These are phyloP conservation scores for Cylindrotheca closterium DNA, from an alignment of 108 stramenopile genomes.

Conservation along the genomic window DNA sequence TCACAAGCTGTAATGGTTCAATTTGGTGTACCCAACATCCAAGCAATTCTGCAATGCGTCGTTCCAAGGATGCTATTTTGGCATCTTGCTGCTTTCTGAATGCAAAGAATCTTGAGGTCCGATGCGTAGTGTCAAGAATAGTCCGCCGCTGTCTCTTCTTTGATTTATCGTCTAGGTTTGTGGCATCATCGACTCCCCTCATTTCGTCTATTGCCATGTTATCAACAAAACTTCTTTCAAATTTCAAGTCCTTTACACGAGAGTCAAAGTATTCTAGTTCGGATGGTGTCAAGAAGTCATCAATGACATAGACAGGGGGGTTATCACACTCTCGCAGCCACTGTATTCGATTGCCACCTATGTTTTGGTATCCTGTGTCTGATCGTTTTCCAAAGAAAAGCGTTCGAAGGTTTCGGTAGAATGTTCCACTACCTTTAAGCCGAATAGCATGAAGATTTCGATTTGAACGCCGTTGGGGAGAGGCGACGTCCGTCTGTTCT, in stretches of 20 bases:
- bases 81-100: slow-evolving; percentile 50
- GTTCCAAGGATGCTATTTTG: slow-evolving; percentile 57
- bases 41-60: slow-evolving; percentile 43
- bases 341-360: slow-evolving; percentile 18
- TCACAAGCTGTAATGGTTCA: slow-evolving; percentile 66
- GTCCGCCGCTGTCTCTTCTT: slow-evolving; percentile 18
- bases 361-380: neutral
- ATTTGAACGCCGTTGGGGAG: neutral
- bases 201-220: slow-evolving; percentile 19
- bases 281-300: slow-evolving; percentile 55
- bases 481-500: too few species aligned
- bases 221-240: slow-evolving; percentile 56
- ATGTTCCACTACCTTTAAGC: slow-evolving; percentile 11
- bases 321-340: slow-evolving; percentile 20
- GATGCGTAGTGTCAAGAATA: slow-evolving; percentile 41
- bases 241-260: slow-evolving; percentile 19
- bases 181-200: slow-evolving; percentile 1
- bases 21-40: slow-evolving; percentile 48
- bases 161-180: neutral
- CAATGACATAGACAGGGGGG: slow-evolving; percentile 59
- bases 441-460: slow-evolving; percentile 8
- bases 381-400: slow-evolving; percentile 18
- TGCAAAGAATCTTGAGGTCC: slow-evolving; percentile 56
- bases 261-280: slow-evolving; percentile 52
- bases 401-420: slow-evolving; percentile 17